These are phyloP conservation scores for Cyberlindnera japonica DNA, from an alignment of 805 yeast genomes.

Conservation along the genomic window DNA sequence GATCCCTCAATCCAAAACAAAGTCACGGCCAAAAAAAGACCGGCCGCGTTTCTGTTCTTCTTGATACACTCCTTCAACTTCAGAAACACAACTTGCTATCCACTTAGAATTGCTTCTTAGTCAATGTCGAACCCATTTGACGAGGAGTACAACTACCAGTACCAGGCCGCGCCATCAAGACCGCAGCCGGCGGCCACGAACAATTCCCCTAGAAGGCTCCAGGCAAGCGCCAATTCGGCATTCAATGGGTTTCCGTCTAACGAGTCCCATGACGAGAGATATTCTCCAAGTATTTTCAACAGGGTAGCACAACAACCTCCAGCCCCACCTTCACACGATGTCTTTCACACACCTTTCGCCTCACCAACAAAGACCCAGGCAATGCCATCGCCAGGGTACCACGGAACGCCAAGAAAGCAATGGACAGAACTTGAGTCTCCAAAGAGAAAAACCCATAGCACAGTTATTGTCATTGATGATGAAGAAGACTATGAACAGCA, in stretches of 20 bases:
- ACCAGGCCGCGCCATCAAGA: constrained; percentile 14
- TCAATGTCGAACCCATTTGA: constrained; percentile 29
- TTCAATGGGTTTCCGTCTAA: constrained; percentile 19
- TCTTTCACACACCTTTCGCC: constrained; percentile 24
- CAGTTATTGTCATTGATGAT: constrained; percentile 45
- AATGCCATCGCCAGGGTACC: constrained; percentile 20
- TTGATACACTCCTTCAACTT: too few relatives aligned
- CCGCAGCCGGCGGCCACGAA: constrained; percentile 24
- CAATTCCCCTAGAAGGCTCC: constrained; percentile 24
- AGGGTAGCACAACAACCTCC: constrained; percentile 28
- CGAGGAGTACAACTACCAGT: constrained; percentile 20
- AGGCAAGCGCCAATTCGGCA: constrained; percentile 9
- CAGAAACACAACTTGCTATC: too few relatives aligned
- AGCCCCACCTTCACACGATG: constrained; percentile 12
- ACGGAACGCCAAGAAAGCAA: constrained; percentile 56
- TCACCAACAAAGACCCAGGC: constrained; percentile 32
- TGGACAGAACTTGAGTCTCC: constrained; percentile 74
- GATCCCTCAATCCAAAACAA: constrained; percentile 5
- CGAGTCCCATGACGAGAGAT: constrained; percentile 25
- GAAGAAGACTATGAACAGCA: constrained; percentile 34
- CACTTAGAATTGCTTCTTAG: neutral
- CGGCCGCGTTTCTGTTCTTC: too few relatives aligned
- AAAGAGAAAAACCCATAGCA: constrained; percentile 47
- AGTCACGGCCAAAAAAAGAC: too few relatives aligned
- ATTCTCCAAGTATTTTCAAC: constrained; percentile 43